Evolutionary conservation across 208 protist genomes (phyloP).

Genomic region (Leishmania turanica): DNA sequence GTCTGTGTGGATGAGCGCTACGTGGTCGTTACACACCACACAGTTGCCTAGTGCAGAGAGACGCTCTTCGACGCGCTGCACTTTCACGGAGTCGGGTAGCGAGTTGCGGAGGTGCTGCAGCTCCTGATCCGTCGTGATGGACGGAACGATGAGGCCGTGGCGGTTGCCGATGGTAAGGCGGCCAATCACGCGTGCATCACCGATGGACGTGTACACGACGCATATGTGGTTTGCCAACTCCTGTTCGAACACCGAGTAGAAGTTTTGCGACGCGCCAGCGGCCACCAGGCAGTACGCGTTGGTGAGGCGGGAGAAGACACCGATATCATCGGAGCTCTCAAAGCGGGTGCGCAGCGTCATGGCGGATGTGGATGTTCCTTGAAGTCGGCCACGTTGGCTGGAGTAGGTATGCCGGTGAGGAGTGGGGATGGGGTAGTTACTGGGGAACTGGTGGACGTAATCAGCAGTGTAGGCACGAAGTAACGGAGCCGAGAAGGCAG

Average conservation of each 20-base stretch:
- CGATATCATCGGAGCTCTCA: slow-evolving; percentile 99
- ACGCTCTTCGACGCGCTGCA: slow-evolving; percentile 98
- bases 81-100: slow-evolving; percentile 97
- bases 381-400: not conserved
- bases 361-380: not conserved
- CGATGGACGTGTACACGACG: slow-evolving; percentile 98
- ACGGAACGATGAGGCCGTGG: slow-evolving; percentile 99
- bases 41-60: slow-evolving; percentile 99
- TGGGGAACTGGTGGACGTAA: not conserved
- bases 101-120: slow-evolving; percentile 99
- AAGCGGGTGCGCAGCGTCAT: slow-evolving; percentile 97
- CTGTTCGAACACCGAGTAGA: slow-evolving; percentile 98
- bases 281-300: slow-evolving; percentile 99
- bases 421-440: not conserved
- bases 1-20: slow-evolving; percentile 99
- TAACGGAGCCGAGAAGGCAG: not conserved
- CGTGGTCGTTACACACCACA: slow-evolving; percentile 99
- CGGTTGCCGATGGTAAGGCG: slow-evolving; percentile 97
- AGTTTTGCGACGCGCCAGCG: slow-evolving; percentile 97
- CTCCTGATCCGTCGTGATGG: slow-evolving; percentile 99
- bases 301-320: slow-evolving; percentile 99
- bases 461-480: not conserved
- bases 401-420: not conserved
- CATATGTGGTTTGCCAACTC: slow-evolving; percentile 99
- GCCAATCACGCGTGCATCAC: slow-evolving; percentile 96